Percentiles rank a stretch among this genome's conserved stretches.
phyloP scores from a whole-genome alignment of 2,329 filamentous ascomycete species.

The Botrytis byssoidea region DNA sequence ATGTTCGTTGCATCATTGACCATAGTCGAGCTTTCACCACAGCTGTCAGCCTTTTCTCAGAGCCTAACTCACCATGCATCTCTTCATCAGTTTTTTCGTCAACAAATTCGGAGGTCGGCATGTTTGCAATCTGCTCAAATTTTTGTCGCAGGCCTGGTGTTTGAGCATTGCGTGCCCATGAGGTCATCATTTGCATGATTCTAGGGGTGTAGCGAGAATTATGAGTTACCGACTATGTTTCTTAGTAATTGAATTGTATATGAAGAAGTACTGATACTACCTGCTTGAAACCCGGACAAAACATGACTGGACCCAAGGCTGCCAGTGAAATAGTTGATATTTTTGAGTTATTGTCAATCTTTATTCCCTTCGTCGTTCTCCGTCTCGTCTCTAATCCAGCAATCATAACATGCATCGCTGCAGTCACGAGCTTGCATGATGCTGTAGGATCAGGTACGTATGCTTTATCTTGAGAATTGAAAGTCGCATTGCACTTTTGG shows the following conservation, averaged over 20 bases:
- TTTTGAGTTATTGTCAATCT: constrained; percentile 22
- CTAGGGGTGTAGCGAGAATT: constrained; percentile 19
- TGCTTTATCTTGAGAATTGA: neutral
- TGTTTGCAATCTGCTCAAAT: constrained; percentile 3
- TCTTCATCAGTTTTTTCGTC: neutral
- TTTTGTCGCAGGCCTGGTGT: constrained; percentile 17
- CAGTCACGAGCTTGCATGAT: constrained; percentile 21
- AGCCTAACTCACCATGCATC: constrained; percentile 13
- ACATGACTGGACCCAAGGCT: constrained; percentile 27
- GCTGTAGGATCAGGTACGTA: neutral
- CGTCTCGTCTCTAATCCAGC: constrained; percentile 15
- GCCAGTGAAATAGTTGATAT: constrained; percentile 17
- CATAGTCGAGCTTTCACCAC: constrained; percentile 31
- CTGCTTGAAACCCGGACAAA: constrained; percentile 35
- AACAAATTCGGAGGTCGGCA: neutral
- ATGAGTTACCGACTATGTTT: constrained; percentile 13
- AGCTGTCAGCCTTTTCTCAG: constrained; percentile 20
- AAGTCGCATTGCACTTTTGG: neutral
- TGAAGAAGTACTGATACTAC: constrained; percentile 21
- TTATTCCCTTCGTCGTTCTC: constrained; percentile 17
- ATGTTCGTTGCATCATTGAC: constrained; percentile 33
- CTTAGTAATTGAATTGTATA: constrained; percentile 7
- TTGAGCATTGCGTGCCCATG: constrained; percentile 20
- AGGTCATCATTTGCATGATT: constrained; percentile 17
- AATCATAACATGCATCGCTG: constrained; percentile 25